Conservation (phyloP, 2,329 filamentous ascomycete genomes). For the Biscogniauxia sp. region DNA sequence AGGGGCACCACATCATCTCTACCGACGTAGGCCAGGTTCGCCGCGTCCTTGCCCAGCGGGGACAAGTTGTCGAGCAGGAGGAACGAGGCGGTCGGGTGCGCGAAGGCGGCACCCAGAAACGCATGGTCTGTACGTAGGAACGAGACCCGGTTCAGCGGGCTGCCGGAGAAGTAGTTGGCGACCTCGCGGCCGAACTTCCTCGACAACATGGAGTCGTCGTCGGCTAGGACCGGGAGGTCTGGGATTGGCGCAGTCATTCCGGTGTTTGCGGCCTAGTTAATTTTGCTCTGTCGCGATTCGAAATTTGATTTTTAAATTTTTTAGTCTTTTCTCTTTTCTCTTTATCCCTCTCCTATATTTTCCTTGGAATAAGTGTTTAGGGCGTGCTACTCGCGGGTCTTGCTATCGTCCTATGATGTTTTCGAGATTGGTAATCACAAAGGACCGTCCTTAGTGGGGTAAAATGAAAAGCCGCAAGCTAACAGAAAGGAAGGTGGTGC, state of each 20-base stretch:
- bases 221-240: constrained; percentile 42
- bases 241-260: constrained; percentile 38
- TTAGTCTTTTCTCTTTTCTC: background rate
- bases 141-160: constrained; percentile 73
- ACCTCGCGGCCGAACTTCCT: constrained; percentile 76
- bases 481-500: background rate
- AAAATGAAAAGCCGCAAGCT: background rate
- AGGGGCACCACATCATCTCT: constrained; percentile 68
- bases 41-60: constrained; percentile 63
- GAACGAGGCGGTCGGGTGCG: constrained; percentile 66
- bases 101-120: constrained; percentile 69
- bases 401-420: background rate
- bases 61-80: constrained; percentile 76
- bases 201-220: constrained; percentile 65
- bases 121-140: constrained; percentile 69
- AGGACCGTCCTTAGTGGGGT: background rate
- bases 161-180: constrained; percentile 81
- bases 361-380: background rate
- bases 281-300: background rate
- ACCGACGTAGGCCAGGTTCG: constrained; percentile 65
- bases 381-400: background rate
- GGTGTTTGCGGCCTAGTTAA: constrained; percentile 1
- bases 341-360: no score
- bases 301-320: background rate
- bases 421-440: background rate